Percentiles rank a stretch among this genome's conserved stretches.
phyloP scores from a whole-genome alignment of 2,329 filamentous ascomycete genomes.

The Colletotrichum musae region DNA sequence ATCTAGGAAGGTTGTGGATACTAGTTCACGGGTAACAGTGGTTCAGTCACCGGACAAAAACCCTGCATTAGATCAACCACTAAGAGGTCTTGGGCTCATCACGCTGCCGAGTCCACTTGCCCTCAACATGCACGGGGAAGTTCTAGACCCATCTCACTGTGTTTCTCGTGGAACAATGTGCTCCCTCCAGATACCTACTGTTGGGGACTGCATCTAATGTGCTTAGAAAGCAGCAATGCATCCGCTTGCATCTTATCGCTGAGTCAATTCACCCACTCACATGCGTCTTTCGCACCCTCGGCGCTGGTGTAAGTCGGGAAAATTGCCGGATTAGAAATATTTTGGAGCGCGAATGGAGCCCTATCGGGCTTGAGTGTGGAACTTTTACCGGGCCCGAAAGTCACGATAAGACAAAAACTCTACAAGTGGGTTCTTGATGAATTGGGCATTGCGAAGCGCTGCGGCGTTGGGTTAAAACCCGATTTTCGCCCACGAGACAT shows the following conservation, averaged over 20 bases:
- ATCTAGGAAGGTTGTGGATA: too few species aligned
- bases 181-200: neutral
- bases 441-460: slow-evolving; percentile 26
- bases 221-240: neutral
- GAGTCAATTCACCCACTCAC: slow-evolving; percentile 16
- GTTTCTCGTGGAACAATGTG: too few species aligned
- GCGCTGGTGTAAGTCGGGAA: slow-evolving; percentile 11
- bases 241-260: neutral
- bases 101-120: too few species aligned
- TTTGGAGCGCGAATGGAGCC: slow-evolving; percentile 9
- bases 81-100: too few species aligned
- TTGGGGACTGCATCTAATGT: neutral
- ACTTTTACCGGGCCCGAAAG: slow-evolving; percentile 12
- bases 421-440: slow-evolving; percentile 26
- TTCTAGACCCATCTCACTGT: neutral
- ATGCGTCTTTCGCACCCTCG: neutral
- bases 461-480: slow-evolving; percentile 23
- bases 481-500: slow-evolving; percentile 24
- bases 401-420: slow-evolving; percentile 23
- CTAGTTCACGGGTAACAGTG: too few species aligned
- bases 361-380: slow-evolving; percentile 15
- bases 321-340: slow-evolving; percentile 5
- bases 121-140: neutral
- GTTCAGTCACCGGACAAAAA: too few species aligned
- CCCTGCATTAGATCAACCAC: too few species aligned